Base-by-base conservation (phyloP, 441 rosid genomes). In the Populus hybrid region DNA sequence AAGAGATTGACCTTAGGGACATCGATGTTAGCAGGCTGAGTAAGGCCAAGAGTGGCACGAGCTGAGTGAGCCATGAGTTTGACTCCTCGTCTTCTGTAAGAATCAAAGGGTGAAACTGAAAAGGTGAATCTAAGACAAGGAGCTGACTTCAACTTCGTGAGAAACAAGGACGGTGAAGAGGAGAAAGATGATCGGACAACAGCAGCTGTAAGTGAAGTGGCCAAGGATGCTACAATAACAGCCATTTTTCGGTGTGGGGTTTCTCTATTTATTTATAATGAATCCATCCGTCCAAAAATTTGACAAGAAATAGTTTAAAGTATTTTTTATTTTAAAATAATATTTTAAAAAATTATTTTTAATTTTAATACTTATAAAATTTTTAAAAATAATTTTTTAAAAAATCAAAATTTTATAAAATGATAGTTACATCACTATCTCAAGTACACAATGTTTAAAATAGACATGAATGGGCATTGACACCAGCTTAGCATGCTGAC, bases 1-100 rank as follows among this genome's bases (percentile, higher is more conserved):
- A 34, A 34, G 36, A 34, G 36, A 10, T 76, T 59, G 11, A 94
- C 99, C 97, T 86, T 89, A 67, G 89, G 91, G 73, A 71, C 78
- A 5, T 89, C 90, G 73, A 83, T 64, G 74, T 78, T 67, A 72
- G 85, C 82, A 26, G 97, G 91, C 50, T 86, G 85, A 84, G 98
- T 90, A 80, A 93, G 94, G 70, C 98, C 98, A 66, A 93, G 97
- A 85, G 87, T 85, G 73, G 94, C 92, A 46, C 84, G 87, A 70
- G 90, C 83, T 69, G 88, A 75, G 84, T 87, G 90, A 81, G 95
- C 83, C 98, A 93, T 89, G 79, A 79, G 67, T 79, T 69, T 85
- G 71, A 34, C 36, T 34, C 84, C 81, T 24, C 50, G 50, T 72
- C 81, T 53, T 46, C 70, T 36, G 90, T 19, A 86, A 79, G 77